These are phyloP conservation scores for Neurospora cerealis DNA, from an alignment of 495 filamentous ascomycete genomes.

Conservation along the genomic window DNA sequence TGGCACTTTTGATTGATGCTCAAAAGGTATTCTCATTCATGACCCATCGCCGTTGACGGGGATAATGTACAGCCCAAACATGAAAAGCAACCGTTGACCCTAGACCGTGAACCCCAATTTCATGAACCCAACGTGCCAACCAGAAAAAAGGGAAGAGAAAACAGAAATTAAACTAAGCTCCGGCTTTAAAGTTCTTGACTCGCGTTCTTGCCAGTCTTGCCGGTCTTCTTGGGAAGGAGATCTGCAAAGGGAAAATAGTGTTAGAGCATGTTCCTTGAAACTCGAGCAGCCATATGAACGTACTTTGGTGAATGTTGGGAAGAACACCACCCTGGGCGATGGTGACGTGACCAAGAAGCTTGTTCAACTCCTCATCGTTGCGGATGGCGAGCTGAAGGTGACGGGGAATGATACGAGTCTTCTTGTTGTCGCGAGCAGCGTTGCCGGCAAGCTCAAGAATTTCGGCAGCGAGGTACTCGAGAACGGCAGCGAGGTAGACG, in stretches of 20 bases:
- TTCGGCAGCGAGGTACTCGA: constrained; percentile 97
- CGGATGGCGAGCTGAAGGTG: constrained; percentile 99
- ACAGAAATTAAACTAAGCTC: constrained; percentile 36
- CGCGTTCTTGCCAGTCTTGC: constrained; percentile 78
- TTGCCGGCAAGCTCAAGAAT: constrained; percentile 99
- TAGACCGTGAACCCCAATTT: constrained; percentile 74
- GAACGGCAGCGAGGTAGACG: constrained; percentile 95
- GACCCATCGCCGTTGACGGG: constrained; percentile 57
- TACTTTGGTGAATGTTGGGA: constrained; percentile 97
- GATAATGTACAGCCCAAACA: constrained; percentile 91
- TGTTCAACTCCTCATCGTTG: constrained; percentile 99
- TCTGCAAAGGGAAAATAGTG: constrained; percentile 41
- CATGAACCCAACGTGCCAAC: constrained; percentile 66
- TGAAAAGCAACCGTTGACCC: constrained; percentile 66
- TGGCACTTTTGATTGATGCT: constrained; percentile 11
- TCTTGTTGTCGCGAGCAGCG: constrained; percentile 99
- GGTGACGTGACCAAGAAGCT: constrained; percentile 97
- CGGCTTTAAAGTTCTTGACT: constrained; percentile 80
- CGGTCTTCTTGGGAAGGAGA: constrained; percentile 95
- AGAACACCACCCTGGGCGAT: constrained; percentile 99
- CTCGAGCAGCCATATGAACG: constrained; percentile 24
- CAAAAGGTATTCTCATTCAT: constrained; percentile 44
- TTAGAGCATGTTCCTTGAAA: constrained; percentile 29
- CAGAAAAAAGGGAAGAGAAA: constrained; percentile 52
- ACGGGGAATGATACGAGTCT: constrained; percentile 99